A percentile compares a stretch with the other conserved stretches of the same genome.
phyloP scores from a whole-genome alignment of 164 flowering plant genomes.

The Vitis rotundifolia region DNA sequence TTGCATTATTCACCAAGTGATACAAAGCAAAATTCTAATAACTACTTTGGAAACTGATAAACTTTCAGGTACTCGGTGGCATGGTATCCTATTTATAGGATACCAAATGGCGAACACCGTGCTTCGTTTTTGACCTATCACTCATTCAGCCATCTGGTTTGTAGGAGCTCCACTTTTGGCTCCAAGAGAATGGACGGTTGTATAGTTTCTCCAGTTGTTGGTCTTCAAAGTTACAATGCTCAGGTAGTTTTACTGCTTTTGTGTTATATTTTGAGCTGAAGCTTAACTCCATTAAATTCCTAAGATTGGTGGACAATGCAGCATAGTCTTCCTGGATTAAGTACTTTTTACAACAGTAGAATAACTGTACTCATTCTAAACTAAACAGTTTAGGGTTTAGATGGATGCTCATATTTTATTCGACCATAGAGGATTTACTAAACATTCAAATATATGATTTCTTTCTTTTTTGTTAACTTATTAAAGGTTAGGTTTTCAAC shows the following conservation, averaged over 20 bases:
- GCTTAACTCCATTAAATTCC: too few relatives aligned
- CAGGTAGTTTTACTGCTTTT: constrained; percentile 42
- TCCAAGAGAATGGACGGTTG: constrained; percentile 19
- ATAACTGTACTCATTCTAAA: too few relatives aligned
- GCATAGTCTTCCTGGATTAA: too few relatives aligned
- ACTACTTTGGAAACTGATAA: not conserved
- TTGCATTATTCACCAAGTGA: not conserved
- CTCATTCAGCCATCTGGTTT: constrained; percentile 65
- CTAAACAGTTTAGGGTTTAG: too few relatives aligned
- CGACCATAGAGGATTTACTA: too few relatives aligned
- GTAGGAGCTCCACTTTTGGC: constrained; percentile 26
- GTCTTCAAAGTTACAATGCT: constrained; percentile 74
- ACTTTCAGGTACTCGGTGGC: constrained; percentile 80
- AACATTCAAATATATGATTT: too few relatives aligned
- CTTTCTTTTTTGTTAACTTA: too few relatives aligned
- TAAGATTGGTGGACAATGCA: too few relatives aligned
- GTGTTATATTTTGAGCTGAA: not conserved
- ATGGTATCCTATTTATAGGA: constrained; percentile 87
- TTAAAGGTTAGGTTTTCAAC: too few relatives aligned
- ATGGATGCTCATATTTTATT: too few relatives aligned
- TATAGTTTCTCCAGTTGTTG: constrained; percentile 63
- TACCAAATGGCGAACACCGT: constrained; percentile 66
- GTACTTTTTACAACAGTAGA: too few relatives aligned
- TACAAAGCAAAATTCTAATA: not conserved
- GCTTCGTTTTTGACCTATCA: constrained; percentile 83